These are phyloP conservation scores for Zymoseptoria brevis DNA, from an alignment of 2,329 filamentous ascomycete genomes.

Conservation along the genomic window DNA sequence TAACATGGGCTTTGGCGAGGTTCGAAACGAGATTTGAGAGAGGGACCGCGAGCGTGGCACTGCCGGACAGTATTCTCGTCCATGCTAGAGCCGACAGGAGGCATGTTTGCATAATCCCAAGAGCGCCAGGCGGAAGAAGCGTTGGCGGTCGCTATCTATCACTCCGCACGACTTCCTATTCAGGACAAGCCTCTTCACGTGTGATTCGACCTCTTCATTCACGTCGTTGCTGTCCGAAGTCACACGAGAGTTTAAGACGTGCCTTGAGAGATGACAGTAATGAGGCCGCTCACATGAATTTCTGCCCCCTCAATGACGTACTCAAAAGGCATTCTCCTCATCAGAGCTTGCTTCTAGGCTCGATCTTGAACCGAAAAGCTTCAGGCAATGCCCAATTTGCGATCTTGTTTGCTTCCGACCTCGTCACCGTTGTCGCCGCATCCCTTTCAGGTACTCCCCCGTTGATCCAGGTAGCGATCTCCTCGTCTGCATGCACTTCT, in stretches of 20 bases:
- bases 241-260: neutral
- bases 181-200: neutral
- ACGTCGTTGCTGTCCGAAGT: neutral
- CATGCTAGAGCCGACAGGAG: neutral
- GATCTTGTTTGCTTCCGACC: slow-evolving; percentile 25
- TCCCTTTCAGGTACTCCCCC: slow-evolving; percentile 20
- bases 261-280: neutral
- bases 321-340: neutral
- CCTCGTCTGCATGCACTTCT: slow-evolving; percentile 31
- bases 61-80: neutral
- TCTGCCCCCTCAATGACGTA: neutral
- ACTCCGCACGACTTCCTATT: neutral
- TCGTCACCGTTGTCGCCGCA: slow-evolving; percentile 26
- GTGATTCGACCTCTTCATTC: neutral
- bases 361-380: slow-evolving; percentile 14
- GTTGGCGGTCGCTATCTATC: neutral
- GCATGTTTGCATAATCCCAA: neutral
- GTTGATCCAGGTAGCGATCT: slow-evolving; percentile 24
- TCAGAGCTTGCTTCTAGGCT: slow-evolving; percentile 1
- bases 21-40: neutral
- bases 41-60: neutral
- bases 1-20: neutral
- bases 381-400: slow-evolving; percentile 30
- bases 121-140: neutral
- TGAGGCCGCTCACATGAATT: neutral